These are phyloP conservation scores for Zea luxurians DNA, from an alignment of 176 grass and related monocot genomes.

Conservation along the genomic window DNA sequence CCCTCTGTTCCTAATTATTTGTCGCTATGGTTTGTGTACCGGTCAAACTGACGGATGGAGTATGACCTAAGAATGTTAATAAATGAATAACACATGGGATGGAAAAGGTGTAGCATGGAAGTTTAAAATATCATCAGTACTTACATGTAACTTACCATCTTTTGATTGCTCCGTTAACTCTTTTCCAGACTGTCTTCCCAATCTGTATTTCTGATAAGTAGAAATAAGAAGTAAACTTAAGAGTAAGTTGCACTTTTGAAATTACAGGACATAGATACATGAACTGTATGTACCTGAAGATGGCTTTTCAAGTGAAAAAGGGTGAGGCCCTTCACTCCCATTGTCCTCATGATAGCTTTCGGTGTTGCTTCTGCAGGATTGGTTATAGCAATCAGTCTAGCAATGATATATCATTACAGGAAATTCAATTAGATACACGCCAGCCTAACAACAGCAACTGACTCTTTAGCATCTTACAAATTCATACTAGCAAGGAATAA, in stretches of 20 bases:
- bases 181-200: constrained; percentile 76
- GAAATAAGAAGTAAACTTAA: constrained; percentile 13
- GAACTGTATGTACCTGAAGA: constrained; percentile 64
- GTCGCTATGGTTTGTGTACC: too few relatives aligned
- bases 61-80: not conserved
- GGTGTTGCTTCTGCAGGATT: constrained; percentile 65
- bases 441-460: not conserved
- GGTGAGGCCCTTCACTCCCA: constrained; percentile 84
- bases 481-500: not conserved
- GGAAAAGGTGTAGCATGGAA: not conserved
- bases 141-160: constrained; percentile 49
- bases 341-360: constrained; percentile 80
- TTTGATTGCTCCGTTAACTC: constrained; percentile 70
- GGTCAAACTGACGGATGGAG: too few relatives aligned
- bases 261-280: constrained; percentile 1
- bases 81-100: not conserved
- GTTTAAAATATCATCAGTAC: constrained; percentile 13
- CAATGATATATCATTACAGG: not conserved
- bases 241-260: constrained; percentile 12
- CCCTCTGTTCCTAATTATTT: too few relatives aligned
- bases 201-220: constrained; percentile 79
- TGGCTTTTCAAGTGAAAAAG: constrained; percentile 95
- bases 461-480: not conserved
- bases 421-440: constrained; percentile 12
- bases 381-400: constrained; percentile 14